phyloP scores from a whole-genome alignment of 768 basidiomycete species.

The Russula abietina region DNA sequence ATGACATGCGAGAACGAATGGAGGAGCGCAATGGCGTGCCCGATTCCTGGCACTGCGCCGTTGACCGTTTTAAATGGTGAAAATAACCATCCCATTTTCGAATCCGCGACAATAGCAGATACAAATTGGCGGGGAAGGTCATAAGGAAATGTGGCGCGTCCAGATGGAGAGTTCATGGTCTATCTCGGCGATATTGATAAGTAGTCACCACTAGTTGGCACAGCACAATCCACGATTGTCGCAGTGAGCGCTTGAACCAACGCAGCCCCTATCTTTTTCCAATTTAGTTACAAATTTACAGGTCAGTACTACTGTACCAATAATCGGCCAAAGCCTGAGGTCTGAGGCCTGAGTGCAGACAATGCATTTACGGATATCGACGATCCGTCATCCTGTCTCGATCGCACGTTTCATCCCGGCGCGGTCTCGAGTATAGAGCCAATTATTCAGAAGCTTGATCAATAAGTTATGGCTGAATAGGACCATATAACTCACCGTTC shows the following conservation, averaged over 20 bases:
- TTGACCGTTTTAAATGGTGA: background rate
- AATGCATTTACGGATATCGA: background rate
- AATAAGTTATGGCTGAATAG: too few species aligned
- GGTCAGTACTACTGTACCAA: too few species aligned
- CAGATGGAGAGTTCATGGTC: background rate
- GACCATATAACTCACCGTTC: too few species aligned
- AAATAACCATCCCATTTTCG: too few species aligned
- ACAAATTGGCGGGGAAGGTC: background rate
- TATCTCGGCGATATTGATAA: background rate
- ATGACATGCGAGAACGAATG: background rate
- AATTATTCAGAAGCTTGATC: too few species aligned
- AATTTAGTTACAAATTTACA: background rate
- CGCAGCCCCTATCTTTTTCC: background rate
- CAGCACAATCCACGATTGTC: background rate
- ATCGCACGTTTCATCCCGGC: background rate
- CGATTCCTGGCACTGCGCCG: too few species aligned
- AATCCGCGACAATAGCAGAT: background rate
- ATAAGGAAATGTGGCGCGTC: background rate
- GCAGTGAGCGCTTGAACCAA: background rate
- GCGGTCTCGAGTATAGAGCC: background rate
- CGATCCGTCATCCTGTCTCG: background rate
- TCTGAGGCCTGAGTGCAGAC: too few species aligned
- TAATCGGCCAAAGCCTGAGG: too few species aligned
- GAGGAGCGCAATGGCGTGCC: background rate
- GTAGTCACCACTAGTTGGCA: too few species aligned